Conservation (phyloP, 345 rosid genomes). For the Trapa incisa region DNA sequence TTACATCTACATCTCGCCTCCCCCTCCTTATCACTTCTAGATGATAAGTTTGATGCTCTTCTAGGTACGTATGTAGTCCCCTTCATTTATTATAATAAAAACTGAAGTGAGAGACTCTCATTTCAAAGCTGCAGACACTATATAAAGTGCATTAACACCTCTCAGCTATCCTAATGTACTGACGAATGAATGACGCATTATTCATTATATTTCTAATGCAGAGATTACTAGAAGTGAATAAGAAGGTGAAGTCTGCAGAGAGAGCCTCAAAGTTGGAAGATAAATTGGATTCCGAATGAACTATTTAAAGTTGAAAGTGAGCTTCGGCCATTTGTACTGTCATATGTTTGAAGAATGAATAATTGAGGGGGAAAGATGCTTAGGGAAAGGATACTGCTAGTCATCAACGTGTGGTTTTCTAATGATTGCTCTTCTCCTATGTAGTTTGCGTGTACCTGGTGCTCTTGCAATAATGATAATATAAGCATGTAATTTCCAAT, state of each 20-base stretch:
- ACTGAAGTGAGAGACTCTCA: neutral
- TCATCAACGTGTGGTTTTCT: neutral
- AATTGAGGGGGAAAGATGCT: neutral
- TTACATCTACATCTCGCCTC: slow-evolving; percentile 10
- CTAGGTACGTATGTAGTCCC: neutral
- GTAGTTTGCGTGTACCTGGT: too few relatives aligned
- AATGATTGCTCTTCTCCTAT: neutral
- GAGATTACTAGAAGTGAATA: neutral
- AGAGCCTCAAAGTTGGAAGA: neutral
- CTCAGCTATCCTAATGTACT: too few relatives aligned
- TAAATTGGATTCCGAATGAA: neutral
- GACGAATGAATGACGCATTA: too few relatives aligned
- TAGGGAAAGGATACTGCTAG: neutral
- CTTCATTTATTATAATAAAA: neutral
- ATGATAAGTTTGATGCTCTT: neutral
- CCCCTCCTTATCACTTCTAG: slow-evolving; percentile 55
- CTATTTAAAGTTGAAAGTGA: neutral
- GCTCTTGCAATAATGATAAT: too few relatives aligned
- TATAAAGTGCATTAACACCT: too few relatives aligned
- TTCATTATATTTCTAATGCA: neutral
- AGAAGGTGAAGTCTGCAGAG: neutral
- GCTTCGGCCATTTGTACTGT: neutral
- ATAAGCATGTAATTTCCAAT: too few relatives aligned
- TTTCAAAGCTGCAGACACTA: too few relatives aligned
- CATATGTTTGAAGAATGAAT: neutral